Percentiles rank a stretch among this genome's conserved stretches.
phyloP scores from a whole-genome alignment of 495 filamentous ascomycete genomes.

The Darksidea phi region DNA sequence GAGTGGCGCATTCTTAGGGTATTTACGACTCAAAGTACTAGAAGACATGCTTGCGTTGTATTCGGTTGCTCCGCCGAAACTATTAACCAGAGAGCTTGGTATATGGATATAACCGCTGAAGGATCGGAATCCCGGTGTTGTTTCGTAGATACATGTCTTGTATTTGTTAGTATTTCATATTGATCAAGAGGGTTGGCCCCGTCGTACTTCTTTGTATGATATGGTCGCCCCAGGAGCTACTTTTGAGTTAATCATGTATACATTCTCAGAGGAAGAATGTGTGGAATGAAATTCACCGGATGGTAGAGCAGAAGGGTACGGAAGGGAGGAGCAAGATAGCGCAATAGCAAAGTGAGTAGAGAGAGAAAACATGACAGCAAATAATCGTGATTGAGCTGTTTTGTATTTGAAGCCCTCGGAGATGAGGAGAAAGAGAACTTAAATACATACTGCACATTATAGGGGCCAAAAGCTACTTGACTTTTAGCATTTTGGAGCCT shows the following conservation, averaged over 20 bases:
- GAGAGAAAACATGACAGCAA: conserved; percentile 2
- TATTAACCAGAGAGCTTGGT: conserved; percentile 10
- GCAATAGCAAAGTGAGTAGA: conserved; percentile 2
- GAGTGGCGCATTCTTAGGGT: conserved; percentile 19
- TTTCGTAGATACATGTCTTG: conserved; percentile 19
- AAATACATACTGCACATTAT: not conserved
- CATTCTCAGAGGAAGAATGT: not conserved
- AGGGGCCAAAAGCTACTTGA: too few relatives aligned
- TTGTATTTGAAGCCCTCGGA: not conserved
- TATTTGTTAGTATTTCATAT: not conserved
- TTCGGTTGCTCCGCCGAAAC: not conserved
- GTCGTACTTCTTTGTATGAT: conserved; percentile 11
- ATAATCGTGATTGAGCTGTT: not conserved
- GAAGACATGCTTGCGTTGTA: conserved; percentile 27
- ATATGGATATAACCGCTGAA: conserved; percentile 26
- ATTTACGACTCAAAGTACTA: conserved; percentile 21
- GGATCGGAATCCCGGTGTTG: conserved; percentile 20
- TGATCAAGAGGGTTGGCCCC: not conserved
- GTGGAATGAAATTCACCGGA: too few relatives aligned
- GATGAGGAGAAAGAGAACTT: not conserved
- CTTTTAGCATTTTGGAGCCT: too few relatives aligned
- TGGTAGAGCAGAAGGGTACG: not conserved
- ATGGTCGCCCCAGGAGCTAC: conserved; percentile 11
- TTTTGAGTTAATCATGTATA: not conserved
- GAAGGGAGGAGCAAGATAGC: not conserved